Percentiles rank a stretch among this genome's conserved stretches.
These are phyloP conservation scores for Trametes cubensis DNA, from an alignment of 768 basidiomycete genomes.

Conservation along the genomic window DNA sequence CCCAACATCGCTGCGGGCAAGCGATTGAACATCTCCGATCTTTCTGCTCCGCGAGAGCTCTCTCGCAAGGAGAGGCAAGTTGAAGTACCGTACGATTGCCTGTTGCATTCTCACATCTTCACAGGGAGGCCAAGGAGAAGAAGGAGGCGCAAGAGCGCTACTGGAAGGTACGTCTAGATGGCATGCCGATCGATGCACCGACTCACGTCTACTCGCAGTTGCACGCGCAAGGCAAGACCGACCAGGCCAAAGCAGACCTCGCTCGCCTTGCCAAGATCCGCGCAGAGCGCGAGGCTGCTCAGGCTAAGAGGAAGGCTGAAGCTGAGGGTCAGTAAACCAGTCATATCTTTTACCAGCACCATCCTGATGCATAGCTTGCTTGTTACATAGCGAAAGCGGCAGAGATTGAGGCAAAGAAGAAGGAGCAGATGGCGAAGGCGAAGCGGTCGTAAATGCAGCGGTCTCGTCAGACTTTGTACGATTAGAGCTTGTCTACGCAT, in stretches of 20 bases:
- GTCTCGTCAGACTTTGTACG: background rate
- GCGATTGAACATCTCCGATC: constrained; percentile 76
- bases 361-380: background rate
- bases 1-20: constrained; percentile 70
- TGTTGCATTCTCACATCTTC: background rate
- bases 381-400: constrained; percentile 58
- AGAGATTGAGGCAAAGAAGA: constrained; percentile 64
- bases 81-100: background rate
- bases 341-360: background rate
- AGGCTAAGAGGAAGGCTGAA: constrained; percentile 87
- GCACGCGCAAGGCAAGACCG: constrained; percentile 83
- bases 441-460: constrained; percentile 19
- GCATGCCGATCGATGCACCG: background rate
- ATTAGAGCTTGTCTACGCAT: constrained; percentile 5
- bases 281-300: constrained; percentile 85
- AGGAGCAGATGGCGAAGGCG: constrained; percentile 26
- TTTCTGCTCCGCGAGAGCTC: constrained; percentile 63
- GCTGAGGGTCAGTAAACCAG: constrained; percentile 61
- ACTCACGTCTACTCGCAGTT: constrained; percentile 44
- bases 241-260: constrained; percentile 87
- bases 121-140: constrained; percentile 90
- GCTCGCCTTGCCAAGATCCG: constrained; percentile 83
- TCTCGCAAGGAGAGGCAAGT: constrained; percentile 66
- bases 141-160: constrained; percentile 86
- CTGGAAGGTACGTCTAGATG: constrained; percentile 63